These are phyloP conservation scores for Penicillium daleae DNA, from an alignment of 495 filamentous ascomycete genomes.

Conservation along the genomic window DNA sequence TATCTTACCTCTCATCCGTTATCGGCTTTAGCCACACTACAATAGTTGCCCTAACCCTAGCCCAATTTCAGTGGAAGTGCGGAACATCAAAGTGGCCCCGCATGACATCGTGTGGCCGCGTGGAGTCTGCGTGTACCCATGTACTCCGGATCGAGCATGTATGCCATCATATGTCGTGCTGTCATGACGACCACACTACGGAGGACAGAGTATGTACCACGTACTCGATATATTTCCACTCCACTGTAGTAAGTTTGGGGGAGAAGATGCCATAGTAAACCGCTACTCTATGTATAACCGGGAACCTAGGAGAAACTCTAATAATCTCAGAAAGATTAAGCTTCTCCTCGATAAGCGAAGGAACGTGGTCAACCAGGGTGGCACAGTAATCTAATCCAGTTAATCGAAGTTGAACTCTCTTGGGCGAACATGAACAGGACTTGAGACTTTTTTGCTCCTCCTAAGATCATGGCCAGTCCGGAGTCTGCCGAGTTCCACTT, in stretches of 20 bases:
- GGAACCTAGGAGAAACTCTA: background rate
- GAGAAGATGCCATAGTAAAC: background rate
- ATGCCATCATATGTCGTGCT: background rate
- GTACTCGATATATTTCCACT: background rate
- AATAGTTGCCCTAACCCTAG: background rate
- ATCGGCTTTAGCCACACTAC: background rate
- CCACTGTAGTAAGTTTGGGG: background rate
- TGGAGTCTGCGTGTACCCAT: background rate
- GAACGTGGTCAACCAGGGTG: background rate
- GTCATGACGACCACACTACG: background rate
- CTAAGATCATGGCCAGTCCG: background rate
- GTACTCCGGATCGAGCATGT: background rate
- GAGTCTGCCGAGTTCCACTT: slow-evolving; percentile 1
- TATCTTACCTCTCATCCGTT: too few species aligned
- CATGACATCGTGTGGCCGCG: slow-evolving; percentile 2
- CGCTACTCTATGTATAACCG: too few species aligned
- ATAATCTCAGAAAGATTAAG: background rate
- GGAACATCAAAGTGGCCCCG: slow-evolving; percentile 1
- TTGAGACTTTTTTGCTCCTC: background rate
- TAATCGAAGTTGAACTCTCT: background rate
- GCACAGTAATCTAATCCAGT: background rate
- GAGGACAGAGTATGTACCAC: background rate
- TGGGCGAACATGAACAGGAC: background rate
- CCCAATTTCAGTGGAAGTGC: background rate
- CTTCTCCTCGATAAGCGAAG: background rate